Evolutionary conservation across 2,329 filamentous ascomycete species (phyloP), one percentile per base, ranked within the genome.

Genomic region (Metarhizium humberi): DNA sequence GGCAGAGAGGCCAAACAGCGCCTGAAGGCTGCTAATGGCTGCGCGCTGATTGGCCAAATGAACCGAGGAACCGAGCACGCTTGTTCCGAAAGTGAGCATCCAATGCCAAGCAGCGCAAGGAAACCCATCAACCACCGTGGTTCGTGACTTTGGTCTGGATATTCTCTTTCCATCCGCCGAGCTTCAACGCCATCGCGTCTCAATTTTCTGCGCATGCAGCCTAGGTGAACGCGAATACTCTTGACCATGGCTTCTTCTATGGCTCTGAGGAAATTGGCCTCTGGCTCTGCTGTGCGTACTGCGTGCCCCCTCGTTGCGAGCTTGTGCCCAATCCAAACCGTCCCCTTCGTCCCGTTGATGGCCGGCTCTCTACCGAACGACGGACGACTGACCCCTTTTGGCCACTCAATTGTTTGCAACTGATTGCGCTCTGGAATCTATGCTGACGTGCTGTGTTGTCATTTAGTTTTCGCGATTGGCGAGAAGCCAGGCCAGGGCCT

Each of bases 401-500:
- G 40, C 42, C 8, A 6, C 18, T 20, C 42, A 45, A 16, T 18
- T 45, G 42, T 13, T 16, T 18, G n/a, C 20, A 6, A 20, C 18
- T 45, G 2, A 10, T 20, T 45, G 42, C 18, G 42, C n/a, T 20
- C n/a, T 20, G 42, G n/a, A 20, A 20, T 45, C 7, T 45, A 2
- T 45, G 14, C 42, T 45, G 14, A 45, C 11, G 42, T n/a, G 30
- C 8, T 45, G 25, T 54, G 20, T 38, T 43, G 47, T 16, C 30
- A 38, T 58, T 57, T 58, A 90, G 86, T 80, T 88, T 69, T 80
- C 83, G 61, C 80, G 80, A 67, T 73, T 78, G 64, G 72, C 84
- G 64, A 81, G 79, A 72, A 78, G 77, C 66, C 83, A 88, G 68
- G 78, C 80, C 67, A 83, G 92, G 74, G 78, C 85, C 58, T 97